Percentiles rank a stretch among this genome's conserved stretches.
Conservation (phyloP, 257 asterid genomes). For the Vinca minor region DNA sequence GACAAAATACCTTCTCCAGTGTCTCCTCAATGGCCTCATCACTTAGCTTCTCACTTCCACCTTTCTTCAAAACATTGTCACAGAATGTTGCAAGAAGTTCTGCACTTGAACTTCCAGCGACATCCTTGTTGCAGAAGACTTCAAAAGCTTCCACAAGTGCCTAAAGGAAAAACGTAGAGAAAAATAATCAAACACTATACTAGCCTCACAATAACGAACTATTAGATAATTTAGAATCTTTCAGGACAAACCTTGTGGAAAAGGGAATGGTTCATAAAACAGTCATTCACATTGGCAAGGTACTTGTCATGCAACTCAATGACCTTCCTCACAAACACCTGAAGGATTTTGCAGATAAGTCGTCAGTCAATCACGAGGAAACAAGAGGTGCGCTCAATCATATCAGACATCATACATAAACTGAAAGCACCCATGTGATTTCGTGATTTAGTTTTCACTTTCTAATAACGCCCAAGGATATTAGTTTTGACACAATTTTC, state of each 20-base stretch:
- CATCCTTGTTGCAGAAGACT: constrained; percentile 93
- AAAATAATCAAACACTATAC: neutral
- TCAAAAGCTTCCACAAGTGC: constrained; percentile 99
- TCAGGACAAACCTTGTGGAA: constrained; percentile 81
- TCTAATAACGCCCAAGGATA: too few species aligned
- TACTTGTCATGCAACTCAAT: constrained; percentile 94
- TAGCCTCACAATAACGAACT: neutral
- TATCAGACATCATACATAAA: too few species aligned
- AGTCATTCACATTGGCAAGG: constrained; percentile 80
- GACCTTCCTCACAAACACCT: constrained; percentile 90
- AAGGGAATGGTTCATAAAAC: constrained; percentile 86
- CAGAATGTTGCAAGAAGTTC: constrained; percentile 98
- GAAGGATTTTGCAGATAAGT: constrained; percentile 20
- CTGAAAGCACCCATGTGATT: too few species aligned
- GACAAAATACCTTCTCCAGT: constrained; percentile 61
- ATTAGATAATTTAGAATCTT: constrained; percentile 8
- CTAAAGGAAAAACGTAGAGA: constrained; percentile 27
- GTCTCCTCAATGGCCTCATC: constrained; percentile 99
- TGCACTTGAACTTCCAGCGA: constrained; percentile 97
- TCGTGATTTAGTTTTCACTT: too few species aligned
- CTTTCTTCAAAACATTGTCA: constrained; percentile 93
- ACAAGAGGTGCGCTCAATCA: too few species aligned
- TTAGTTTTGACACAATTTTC: too few species aligned
- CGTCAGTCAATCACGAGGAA: constrained; percentile 16
- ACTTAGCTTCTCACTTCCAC: constrained; percentile 95